Base-by-base conservation (phyloP, 176 grass and related monocot species). In the Bromus sterilis region DNA sequence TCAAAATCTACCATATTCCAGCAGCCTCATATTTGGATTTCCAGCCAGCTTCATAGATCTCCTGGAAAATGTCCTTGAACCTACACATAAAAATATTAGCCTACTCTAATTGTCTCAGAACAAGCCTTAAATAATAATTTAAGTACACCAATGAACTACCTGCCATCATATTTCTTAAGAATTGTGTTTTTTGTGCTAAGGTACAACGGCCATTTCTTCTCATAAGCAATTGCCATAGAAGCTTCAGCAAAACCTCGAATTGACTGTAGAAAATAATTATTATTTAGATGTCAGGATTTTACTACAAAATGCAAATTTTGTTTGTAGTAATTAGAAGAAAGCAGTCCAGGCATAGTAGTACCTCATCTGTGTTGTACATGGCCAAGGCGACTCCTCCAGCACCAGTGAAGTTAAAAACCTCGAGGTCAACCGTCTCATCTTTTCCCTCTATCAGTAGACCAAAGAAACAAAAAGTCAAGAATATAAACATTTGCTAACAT, bases 151-250 rank as follows among this genome's bases (percentile, higher is more conserved):
- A 79, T 66, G 9, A 62, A 71, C 7, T 83, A 98, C 95, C 95
- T 98, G 46, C 95, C 95, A 89, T 98, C 95, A 51, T 98, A 98
- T 82, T 98, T 98, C 75, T 98, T 98, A 79, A 98, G 68, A 84
- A 98, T 98, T 69, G 95, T 98, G 79, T 98, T 98, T 78, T 98
- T 98, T 35, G 95, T 98, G 75, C 95, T 98, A 74, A 98, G 93
- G 82, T 98, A 98, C 21, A 98, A 85, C 1, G 95, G 95, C 95
- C 90, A 95, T 84, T 93, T 98, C 88, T 98, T 98, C 76, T 93
- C 87, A 44, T 93, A 91, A 67, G 95, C 95, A 80, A 89, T 95
- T 70, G 88, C 61, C 95, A 98, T 91, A 49, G 95, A 98, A 91
- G 95, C 88, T 76, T 35, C 92, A 42, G 92, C 95, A 79, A 98